phyloP scores from a whole-genome alignment of 1,139 yeast species.

The Sugiyamaella pinicola region DNA sequence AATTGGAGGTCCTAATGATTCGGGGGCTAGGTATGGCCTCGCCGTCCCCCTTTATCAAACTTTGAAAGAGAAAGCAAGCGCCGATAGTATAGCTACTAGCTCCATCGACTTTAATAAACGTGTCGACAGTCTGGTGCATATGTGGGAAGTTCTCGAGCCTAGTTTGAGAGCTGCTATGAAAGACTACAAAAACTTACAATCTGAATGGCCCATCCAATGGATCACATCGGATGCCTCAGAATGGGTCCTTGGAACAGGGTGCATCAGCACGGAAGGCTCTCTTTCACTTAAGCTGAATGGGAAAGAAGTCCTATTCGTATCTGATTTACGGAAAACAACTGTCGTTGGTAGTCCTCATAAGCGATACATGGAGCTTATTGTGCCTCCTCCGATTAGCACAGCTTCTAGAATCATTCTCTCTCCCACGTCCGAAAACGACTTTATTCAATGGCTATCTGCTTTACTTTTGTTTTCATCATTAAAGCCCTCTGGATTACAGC shows the following conservation, averaged over 20 bases:
- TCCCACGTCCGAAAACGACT: slow-evolving; percentile 32
- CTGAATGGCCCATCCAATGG: slow-evolving; percentile 33
- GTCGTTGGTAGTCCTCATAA: slow-evolving; percentile 30
- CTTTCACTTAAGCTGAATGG: slow-evolving; percentile 17
- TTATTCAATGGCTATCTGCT: slow-evolving; percentile 31
- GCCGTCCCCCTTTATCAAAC: slow-evolving; percentile 5
- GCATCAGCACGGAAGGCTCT: slow-evolving; percentile 24
- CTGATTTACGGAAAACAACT: slow-evolving; percentile 30
- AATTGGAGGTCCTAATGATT: too few species aligned
- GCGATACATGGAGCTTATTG: slow-evolving; percentile 31
- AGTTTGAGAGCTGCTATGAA: slow-evolving; percentile 25
- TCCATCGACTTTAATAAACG: slow-evolving; percentile 7
- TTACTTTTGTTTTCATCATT: slow-evolving; percentile 34
- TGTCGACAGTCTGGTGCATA: slow-evolving; percentile 17
- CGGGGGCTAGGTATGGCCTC: too few species aligned
- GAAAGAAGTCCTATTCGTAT: slow-evolving; percentile 18
- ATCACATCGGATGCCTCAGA: slow-evolving; percentile 25
- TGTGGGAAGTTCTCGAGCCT: slow-evolving; percentile 23
- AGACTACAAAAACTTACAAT: slow-evolving; percentile 25
- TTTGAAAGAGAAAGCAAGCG: slow-evolving; percentile 6
- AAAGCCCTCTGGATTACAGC: slow-evolving; percentile 32
- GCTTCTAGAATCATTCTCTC: slow-evolving; percentile 29
- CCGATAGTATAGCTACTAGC: slow-evolving; percentile 15
- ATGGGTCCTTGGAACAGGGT: slow-evolving; percentile 21
- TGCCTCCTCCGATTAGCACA: slow-evolving; percentile 27